A percentile compares a stretch with the other conserved stretches of the same genome.
phyloP scores from a whole-genome alignment of 352 stramenopile genomes.

The Pythium dissimile region DNA sequence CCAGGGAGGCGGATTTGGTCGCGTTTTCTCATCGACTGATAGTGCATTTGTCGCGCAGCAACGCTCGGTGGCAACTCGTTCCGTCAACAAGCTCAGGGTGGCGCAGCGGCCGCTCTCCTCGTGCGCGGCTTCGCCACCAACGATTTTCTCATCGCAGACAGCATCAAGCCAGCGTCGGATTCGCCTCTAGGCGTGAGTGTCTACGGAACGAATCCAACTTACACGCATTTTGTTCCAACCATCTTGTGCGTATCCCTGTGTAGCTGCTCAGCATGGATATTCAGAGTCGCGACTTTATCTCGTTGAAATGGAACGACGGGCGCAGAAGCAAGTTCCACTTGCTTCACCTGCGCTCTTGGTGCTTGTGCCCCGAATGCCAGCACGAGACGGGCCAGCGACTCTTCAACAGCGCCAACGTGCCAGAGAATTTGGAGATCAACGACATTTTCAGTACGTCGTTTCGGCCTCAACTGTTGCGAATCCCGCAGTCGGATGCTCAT shows the following conservation, averaged over 20 bases:
- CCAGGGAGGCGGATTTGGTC: background rate
- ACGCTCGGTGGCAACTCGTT: too few species aligned
- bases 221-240: background rate
- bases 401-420: constrained; percentile 69
- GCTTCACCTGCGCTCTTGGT: constrained; percentile 78
- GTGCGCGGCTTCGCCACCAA: constrained; percentile 25
- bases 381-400: constrained; percentile 78
- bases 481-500: too few species aligned
- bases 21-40: background rate
- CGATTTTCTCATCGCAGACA: constrained; percentile 19
- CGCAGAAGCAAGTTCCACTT: constrained; percentile 67
- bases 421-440: constrained; percentile 55
- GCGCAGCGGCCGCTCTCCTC: background rate
- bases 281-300: constrained; percentile 66
- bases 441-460: constrained; percentile 68
- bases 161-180: constrained; percentile 15
- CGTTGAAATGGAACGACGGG: constrained; percentile 75
- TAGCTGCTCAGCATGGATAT: constrained; percentile 71
- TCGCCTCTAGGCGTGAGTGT: constrained; percentile 12
- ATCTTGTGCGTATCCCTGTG: background rate
- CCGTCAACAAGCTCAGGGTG: too few species aligned
- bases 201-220: background rate
- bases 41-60: too few species aligned
- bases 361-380: constrained; percentile 59
- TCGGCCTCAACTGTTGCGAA: too few species aligned